These are phyloP conservation scores for Penicillium subrubescens DNA, from an alignment of 495 filamentous ascomycete species.

Conservation along the genomic window DNA sequence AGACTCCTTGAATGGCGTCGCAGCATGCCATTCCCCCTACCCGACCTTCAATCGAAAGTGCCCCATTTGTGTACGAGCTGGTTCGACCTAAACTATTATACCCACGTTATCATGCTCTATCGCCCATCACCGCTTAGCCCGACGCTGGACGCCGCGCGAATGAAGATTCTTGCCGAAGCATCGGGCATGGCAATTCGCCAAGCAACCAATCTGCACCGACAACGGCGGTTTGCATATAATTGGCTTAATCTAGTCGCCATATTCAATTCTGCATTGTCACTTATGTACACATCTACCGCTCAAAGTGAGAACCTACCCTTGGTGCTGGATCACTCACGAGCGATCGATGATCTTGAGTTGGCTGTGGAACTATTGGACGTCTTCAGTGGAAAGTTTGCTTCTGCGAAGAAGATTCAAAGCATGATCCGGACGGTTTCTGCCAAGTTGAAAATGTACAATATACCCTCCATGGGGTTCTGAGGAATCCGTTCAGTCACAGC, in stretches of 20 bases:
- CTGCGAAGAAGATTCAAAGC: slow-evolving; percentile 34
- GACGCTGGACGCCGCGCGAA: slow-evolving; percentile 24
- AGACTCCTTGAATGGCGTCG: slow-evolving; percentile 42
- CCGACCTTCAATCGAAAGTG: slow-evolving; percentile 36
- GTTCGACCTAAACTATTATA: slow-evolving; percentile 47
- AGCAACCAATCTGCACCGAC: slow-evolving; percentile 37
- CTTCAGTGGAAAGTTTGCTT: slow-evolving; percentile 36
- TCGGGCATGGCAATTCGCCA: slow-evolving; percentile 41
- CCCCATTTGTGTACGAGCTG: slow-evolving; percentile 42
- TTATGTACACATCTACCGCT: slow-evolving; percentile 42
- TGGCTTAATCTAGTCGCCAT: slow-evolving; percentile 43
- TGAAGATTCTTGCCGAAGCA: slow-evolving; percentile 37
- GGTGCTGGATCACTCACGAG: slow-evolving; percentile 25
- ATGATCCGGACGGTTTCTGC: slow-evolving; percentile 32
- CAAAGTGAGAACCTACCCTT: slow-evolving; percentile 28
- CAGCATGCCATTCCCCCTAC: slow-evolving; percentile 45
- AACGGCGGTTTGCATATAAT: slow-evolving; percentile 42
- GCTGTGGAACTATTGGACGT: slow-evolving; percentile 35
- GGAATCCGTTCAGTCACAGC: too few species aligned
- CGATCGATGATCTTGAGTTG: slow-evolving; percentile 36
- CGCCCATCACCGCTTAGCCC: slow-evolving; percentile 40
- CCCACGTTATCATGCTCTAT: slow-evolving; percentile 40
- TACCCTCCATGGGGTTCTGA: slow-evolving; percentile 13
- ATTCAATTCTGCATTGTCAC: slow-evolving; percentile 38
- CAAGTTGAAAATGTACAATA: slow-evolving; percentile 14